Percentiles rank a stretch among this genome's conserved stretches.
phyloP scores from a whole-genome alignment of 345 rosid species.

The Citrus mangshanensis region DNA sequence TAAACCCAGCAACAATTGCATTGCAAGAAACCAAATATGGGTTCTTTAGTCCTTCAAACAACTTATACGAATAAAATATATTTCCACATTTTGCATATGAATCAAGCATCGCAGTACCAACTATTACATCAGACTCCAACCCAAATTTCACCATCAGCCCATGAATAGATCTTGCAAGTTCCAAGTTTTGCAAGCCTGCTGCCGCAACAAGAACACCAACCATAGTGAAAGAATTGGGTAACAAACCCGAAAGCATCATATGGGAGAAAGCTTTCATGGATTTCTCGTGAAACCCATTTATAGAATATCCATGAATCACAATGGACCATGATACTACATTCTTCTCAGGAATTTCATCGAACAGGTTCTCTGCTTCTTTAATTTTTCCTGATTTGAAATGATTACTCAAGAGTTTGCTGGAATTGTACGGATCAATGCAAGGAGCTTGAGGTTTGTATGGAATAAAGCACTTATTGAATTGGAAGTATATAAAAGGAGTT shows the following conservation, averaged over 20 bases:
- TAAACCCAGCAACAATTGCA: constrained; percentile 34
- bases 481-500: neutral
- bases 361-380: constrained; percentile 32
- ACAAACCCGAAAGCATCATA: constrained; percentile 31
- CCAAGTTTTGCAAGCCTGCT: constrained; percentile 13
- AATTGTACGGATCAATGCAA: neutral
- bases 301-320: constrained; percentile 42
- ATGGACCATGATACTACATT: constrained; percentile 41
- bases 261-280: constrained; percentile 28
- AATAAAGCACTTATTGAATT: constrained; percentile 2
- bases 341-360: constrained; percentile 31
- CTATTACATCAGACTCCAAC: constrained; percentile 26
- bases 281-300: constrained; percentile 24
- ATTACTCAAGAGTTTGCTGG: constrained; percentile 21
- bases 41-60: constrained; percentile 30
- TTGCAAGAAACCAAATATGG: constrained; percentile 36
- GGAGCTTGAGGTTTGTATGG: neutral
- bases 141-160: constrained; percentile 34
- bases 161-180: constrained; percentile 29
- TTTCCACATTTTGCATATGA: constrained; percentile 40
- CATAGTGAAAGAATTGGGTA: constrained; percentile 44
- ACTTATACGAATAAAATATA: constrained; percentile 19
- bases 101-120: constrained; percentile 35
- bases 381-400: constrained; percentile 24
- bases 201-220: constrained; percentile 39